phyloP scores from a whole-genome alignment of 192 early-diverging fungal genomes.

The Mortierella claussenii region DNA sequence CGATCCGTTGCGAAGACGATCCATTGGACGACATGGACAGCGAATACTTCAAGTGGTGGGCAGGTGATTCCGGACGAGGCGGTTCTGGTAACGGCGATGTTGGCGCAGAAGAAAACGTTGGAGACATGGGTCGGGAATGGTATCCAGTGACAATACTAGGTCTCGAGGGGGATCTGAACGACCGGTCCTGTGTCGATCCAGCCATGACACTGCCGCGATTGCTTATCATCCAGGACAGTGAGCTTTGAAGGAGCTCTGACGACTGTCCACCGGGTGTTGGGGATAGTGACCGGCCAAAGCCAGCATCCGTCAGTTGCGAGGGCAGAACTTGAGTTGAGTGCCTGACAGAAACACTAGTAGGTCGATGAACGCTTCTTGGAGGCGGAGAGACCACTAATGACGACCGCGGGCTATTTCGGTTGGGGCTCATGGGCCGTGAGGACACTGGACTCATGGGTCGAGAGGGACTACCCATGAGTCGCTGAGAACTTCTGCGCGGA shows the following conservation, averaged over 20 bases:
- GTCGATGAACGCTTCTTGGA: constrained; percentile 43
- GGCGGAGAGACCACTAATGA: constrained; percentile 43
- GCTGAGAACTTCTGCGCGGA: constrained; percentile 40
- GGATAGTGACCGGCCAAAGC: constrained; percentile 1
- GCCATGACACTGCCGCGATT: not conserved
- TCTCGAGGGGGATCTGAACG: constrained; percentile 13
- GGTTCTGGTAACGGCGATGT: constrained; percentile 32
- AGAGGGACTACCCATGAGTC: constrained; percentile 33
- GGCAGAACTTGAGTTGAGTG: constrained; percentile 26
- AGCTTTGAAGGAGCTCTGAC: not conserved
- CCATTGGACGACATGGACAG: constrained; percentile 18
- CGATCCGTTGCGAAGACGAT: constrained; percentile 32
- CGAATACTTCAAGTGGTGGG: constrained; percentile 7
- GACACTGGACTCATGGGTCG: constrained; percentile 47
- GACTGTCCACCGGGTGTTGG: not conserved
- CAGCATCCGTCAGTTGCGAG: constrained; percentile 10
- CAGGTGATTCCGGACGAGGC: constrained; percentile 13
- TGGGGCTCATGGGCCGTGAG: constrained; percentile 34
- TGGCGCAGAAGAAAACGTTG: constrained; percentile 23
- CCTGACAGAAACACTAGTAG: constrained; percentile 19
- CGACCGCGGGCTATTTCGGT: constrained; percentile 18
- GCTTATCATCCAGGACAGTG: constrained; percentile 18
- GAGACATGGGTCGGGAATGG: constrained; percentile 18
- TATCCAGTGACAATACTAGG: constrained; percentile 1
- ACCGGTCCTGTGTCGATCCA: not conserved